Evolutionary conservation across 106 monocot species (phyloP), one percentile per base, ranked within the genome.

Genomic region (Agapanthus africanus): DNA sequence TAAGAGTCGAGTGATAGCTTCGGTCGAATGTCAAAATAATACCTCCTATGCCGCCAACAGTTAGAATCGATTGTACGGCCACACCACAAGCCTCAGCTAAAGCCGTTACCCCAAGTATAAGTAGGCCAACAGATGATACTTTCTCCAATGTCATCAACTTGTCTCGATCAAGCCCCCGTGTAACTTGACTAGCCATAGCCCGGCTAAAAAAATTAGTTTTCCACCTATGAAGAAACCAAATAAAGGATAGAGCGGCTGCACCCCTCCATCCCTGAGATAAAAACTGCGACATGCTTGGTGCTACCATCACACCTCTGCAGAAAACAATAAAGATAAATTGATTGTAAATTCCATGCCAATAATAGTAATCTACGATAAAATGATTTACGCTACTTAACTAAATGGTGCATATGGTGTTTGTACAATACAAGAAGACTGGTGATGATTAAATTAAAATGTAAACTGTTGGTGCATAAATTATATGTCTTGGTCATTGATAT

Each of bases 1-100:
- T n/a, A n/a, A n/a, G n/a, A n/a, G n/a, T n/a, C n/a, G n/a, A n/a
- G n/a, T n/a, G n/a, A n/a, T n/a, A n/a, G n/a, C n/a, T n/a, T n/a
- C n/a, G n/a, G n/a, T n/a, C n/a, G n/a, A n/a, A n/a, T n/a, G n/a
- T n/a, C n/a, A n/a, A n/a, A n/a, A n/a, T 22, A 74, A 68, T 95
- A 95, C 94, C 94, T 88, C 94, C 94, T 69, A 95, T 77, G 46
- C 94, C 94, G 37, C 94, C 91, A 77, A 95, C 90, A 69, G 94
- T 95, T 47, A 95, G 50, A 76, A 95, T 85, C 68, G 94, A 95
- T 47, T 95, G 87, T 19, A 85, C 85, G 63, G 94, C 84, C 41
- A 95, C 77, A 60, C 91, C 91, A 78, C 83, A 88, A 42, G 90
- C 94, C 54, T 95, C 94, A 73, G 87, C 94, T 65, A 83, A 70